phyloP scores from a whole-genome alignment of 768 basidiomycete species.

The Termitomyces sp. region DNA sequence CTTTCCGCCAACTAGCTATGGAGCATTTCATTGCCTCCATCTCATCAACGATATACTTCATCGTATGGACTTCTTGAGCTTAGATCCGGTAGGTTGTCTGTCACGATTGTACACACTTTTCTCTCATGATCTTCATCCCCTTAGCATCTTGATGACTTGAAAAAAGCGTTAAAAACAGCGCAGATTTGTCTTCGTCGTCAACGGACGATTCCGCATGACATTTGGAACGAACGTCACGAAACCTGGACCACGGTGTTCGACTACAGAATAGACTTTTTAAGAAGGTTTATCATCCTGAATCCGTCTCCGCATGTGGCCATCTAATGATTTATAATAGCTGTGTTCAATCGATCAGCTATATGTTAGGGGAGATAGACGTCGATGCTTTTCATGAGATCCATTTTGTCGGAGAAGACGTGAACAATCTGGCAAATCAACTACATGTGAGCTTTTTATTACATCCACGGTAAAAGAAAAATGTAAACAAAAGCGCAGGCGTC shows the following conservation, averaged over 20 bases:
- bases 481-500: not conserved
- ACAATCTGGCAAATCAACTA: not conserved
- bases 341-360: not conserved
- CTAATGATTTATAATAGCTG: not conserved
- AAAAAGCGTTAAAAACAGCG: not conserved
- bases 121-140: not conserved
- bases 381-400: not conserved
- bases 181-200: conserved; percentile 5
- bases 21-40: not conserved
- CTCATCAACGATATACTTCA: not conserved
- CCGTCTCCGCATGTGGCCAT: not conserved
- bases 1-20: not conserved
- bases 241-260: not conserved
- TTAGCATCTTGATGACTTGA: conserved; percentile 1
- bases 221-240: conserved; percentile 4
- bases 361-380: not conserved
- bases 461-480: not conserved
- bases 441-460: not conserved
- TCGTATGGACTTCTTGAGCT: not conserved
- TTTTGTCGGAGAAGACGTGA: not conserved
- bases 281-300: not conserved
- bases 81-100: not conserved
- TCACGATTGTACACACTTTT: not conserved
- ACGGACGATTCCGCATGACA: not conserved
- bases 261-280: not conserved